Conservation (phyloP, 768 basidiomycete species). For the Amanita phalloides region DNA sequence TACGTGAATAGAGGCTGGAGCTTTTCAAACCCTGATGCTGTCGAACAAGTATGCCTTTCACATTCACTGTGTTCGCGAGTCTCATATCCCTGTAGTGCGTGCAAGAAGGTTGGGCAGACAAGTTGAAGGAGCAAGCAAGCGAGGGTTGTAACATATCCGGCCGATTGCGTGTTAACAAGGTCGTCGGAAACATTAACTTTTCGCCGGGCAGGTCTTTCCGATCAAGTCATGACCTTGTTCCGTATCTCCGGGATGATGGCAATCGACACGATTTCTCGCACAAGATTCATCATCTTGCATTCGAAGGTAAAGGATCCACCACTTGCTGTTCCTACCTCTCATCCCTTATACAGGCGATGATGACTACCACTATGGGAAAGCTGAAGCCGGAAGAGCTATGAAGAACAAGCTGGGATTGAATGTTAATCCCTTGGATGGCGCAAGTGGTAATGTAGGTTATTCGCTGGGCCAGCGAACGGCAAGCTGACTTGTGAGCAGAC, state of each 20-base stretch:
- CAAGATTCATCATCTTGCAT: constrained; percentile 68
- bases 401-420: constrained; percentile 63
- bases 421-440: constrained; percentile 67
- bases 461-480: background rate
- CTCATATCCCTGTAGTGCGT: constrained; percentile 52
- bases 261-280: constrained; percentile 94
- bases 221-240: constrained; percentile 78
- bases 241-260: constrained; percentile 82
- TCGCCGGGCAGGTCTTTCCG: constrained; percentile 96
- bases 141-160: constrained; percentile 96
- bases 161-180: constrained; percentile 91
- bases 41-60: constrained; percentile 64
- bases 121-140: constrained; percentile 80
- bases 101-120: constrained; percentile 91
- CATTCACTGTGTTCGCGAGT: background rate
- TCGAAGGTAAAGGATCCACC: constrained; percentile 38
- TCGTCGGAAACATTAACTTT: constrained; percentile 90
- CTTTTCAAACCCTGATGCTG: constrained; percentile 79
- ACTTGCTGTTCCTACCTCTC: background rate
- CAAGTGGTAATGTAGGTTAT: constrained; percentile 40
- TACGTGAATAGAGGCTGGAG: constrained; percentile 95
- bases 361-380: constrained; percentile 65
- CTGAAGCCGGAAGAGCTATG: constrained; percentile 48
- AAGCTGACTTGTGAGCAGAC: constrained; percentile 34
- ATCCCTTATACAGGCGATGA: constrained; percentile 45